Evolutionary conservation across 345 rosid genomes (phyloP), one percentile per base, ranked within the genome.

Genomic region (Brassica juncea): DNA sequence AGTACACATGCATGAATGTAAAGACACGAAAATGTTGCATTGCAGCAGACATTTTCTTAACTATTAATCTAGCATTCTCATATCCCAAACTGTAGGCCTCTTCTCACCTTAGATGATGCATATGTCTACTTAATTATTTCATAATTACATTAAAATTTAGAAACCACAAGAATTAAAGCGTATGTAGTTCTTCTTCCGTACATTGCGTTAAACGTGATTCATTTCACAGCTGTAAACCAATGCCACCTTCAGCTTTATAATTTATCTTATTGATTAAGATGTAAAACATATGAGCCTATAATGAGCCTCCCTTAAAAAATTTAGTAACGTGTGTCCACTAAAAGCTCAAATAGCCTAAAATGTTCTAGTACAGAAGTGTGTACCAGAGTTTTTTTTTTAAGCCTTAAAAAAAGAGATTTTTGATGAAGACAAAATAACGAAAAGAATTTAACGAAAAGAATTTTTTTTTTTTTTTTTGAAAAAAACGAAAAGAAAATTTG

Each of bases 151-250:
- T 54, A 68, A 62, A 32, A 69, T 12, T 52, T 74, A 35, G 78
- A 68, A 49, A 4, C 65, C 68, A 67, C 74, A 49, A 23, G 14
- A 16, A 44, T 23, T 32, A 66, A 79, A 66, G 28, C 58, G 64
- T 12, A 12, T 58, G 1, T 79, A 34, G 15, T 73, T 73, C 44
- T 73, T 73, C 32, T 73, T 73, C 78, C 75, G 71, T 74, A 74
- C 82, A 74, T 74, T 68, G 64, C 82, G 78, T 73, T 57, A 14
- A 72, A 72, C 55, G 74, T 66, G 77, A 72, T 78, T 73, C 74
- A 60, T 73, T 73, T 68, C 25, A 11, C 70, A 73, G 70, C 78
- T 80, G 78, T 73, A 68, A 44, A 37, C 63, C 65, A 60, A 59
- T 59, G 6, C 6, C 31, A 59, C 64, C 14, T 59, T 59, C 6